Conservation (phyloP, 192 early-diverging fungal species). For the Coemansia sp. region DNA sequence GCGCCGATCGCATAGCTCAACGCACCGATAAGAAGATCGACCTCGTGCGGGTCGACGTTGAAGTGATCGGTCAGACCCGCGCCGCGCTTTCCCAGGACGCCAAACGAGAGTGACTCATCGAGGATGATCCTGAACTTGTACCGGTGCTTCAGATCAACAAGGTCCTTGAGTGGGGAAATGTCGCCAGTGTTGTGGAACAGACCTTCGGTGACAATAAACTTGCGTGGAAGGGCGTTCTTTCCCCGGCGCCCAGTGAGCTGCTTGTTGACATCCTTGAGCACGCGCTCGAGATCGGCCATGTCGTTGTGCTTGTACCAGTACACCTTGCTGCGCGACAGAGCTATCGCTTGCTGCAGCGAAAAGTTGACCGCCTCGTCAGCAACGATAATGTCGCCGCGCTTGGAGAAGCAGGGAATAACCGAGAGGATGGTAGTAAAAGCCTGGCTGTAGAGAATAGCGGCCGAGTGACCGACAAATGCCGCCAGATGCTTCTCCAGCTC, state of each 20-base stretch:
- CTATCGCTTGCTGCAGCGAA: conserved; percentile 86
- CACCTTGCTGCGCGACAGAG: conserved; percentile 88
- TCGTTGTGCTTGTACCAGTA: conserved; percentile 97
- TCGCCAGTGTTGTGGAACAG: conserved; percentile 87
- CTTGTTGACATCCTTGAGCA: conserved; percentile 73
- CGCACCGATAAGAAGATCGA: conserved; percentile 90
- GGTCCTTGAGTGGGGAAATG: conserved; percentile 76
- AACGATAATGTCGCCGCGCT: conserved; percentile 94
- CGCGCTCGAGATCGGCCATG: conserved; percentile 89
- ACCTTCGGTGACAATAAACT: conserved; percentile 94
- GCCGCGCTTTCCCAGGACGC: conserved; percentile 84
- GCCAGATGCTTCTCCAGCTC: conserved; percentile 88
- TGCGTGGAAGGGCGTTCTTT: conserved; percentile 80
- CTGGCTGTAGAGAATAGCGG: conserved; percentile 94
- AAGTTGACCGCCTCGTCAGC: conserved; percentile 91
- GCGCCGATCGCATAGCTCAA: conserved; percentile 79
- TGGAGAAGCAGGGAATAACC: conserved; percentile 94
- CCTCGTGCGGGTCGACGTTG: conserved; percentile 68
- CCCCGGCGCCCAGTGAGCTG: conserved; percentile 67
- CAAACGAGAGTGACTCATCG: conserved; percentile 91
- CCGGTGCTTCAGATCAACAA: conserved; percentile 89
- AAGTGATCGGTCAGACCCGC: conserved; percentile 87
- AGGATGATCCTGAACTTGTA: conserved; percentile 97
- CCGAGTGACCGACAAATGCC: conserved; percentile 79
- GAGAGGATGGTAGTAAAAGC: conserved; percentile 90